Evolutionary conservation across 116 monocot species (phyloP), one percentile per base, ranked within the genome.

Genomic region (Phalaenopsis hybrid): DNA sequence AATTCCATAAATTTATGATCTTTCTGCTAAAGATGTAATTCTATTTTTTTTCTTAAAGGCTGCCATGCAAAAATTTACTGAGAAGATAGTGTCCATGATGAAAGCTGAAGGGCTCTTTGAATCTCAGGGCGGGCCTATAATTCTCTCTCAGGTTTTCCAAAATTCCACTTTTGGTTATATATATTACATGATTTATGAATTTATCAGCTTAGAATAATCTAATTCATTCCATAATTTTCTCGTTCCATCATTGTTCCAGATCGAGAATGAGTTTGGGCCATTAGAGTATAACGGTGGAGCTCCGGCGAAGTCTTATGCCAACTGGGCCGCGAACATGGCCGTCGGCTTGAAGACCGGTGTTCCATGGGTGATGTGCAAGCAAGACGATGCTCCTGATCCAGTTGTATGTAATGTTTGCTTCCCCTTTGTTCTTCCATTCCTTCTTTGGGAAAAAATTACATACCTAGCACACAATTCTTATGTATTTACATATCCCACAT

Each of bases 361-460:
- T 37, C 98, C 98, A 7, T 98, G 98, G 98, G 84, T 98, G 80
- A 98, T 98, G 98, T 98, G 98, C 88, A 98, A 98, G 75, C 87
- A 99, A 77, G 89, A 92, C 20, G 99, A 99, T 84, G 95, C 99
- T 28, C 99, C 99, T 70, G 99, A 99, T 86, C 99, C 95, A 77
- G 92, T 99, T 82, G 99, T 99, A 95, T 46, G 89, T 43, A 55
- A 37, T 57, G 63, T 46, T 84, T 55, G 79, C 10, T 44, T 43
- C 55, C 49, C 61, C 81, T 61, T 52, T 78, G 34, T 74, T 75
- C 49, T 46, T 81, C 75, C 49, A 13, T 75, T 82, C 61, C 55
- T 3, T 74, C 28, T 82, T 37, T 37, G 37, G 37, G 28, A 28
- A 37, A 37, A 37, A 37, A 2, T 37, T 37, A 37, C 1, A 37